phyloP scores from a whole-genome alignment of 1,284 basidiomycete genomes.

The Irpex sp. region DNA sequence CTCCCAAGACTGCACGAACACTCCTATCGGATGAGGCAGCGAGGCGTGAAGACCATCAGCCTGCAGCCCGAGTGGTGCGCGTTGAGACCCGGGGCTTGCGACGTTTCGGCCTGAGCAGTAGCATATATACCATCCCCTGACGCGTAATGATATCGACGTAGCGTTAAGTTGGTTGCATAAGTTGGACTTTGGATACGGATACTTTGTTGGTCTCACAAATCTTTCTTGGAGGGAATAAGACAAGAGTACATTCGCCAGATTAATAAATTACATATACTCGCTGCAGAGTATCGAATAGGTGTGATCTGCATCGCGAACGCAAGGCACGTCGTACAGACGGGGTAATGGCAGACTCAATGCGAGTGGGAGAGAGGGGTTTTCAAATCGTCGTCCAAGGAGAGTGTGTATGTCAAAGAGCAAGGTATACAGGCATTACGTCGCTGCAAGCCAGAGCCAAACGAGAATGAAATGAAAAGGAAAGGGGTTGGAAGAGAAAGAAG shows the following conservation, averaged over 20 bases:
- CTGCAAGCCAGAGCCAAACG: constrained; percentile 12
- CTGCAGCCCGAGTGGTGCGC: constrained; percentile 84
- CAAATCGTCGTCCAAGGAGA: constrained; percentile 5
- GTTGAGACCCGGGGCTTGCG: constrained; percentile 58
- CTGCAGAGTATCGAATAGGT: neutral
- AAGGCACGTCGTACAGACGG: neutral
- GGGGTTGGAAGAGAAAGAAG: neutral
- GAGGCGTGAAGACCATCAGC: constrained; percentile 62
- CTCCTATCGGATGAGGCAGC: constrained; percentile 59
- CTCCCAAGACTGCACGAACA: constrained; percentile 75
- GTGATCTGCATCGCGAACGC: constrained; percentile 7
- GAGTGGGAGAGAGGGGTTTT: neutral
- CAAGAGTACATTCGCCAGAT: constrained; percentile 11
- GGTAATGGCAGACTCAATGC: neutral
- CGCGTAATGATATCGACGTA: neutral
- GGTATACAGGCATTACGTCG: constrained; percentile 11
- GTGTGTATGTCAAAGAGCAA: constrained; percentile 2
- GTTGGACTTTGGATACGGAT: neutral
- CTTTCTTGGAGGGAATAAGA: neutral
- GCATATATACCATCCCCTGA: no score
- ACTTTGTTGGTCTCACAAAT: neutral
- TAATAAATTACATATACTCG: constrained; percentile 14
- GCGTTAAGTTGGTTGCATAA: neutral
- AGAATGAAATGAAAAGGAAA: neutral
- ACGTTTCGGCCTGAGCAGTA: constrained; percentile 38